Base-by-base conservation (phyloP, 805 yeast genomes). In the Schwanniomyces sp. region DNA sequence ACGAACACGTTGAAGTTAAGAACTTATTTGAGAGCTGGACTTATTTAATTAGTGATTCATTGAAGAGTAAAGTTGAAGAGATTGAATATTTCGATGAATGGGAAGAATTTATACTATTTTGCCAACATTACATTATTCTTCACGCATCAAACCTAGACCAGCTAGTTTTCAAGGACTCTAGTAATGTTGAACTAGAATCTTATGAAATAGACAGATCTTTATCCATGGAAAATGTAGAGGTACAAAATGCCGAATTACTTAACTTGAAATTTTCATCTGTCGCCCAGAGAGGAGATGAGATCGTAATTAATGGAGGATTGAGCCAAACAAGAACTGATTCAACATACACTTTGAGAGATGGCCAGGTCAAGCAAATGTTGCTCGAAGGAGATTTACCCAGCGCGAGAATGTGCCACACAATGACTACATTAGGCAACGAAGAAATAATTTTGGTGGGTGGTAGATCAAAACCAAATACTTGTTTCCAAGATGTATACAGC, bases 41-140 rank as follows among this genome's bases (percentile, higher is more conserved):
- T 2, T 53, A 66, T 7, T 61, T 75, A 17, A 66, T 84, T 1
- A 61, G 72, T 4, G 51, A 51, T 2, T 69, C 67, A 0, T 58
- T 67, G 5, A 80, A 78, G 54, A 39, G 46, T 0, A 61, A 64
- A 36, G 74, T 88, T 7, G 71, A 70, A 14, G 41, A 58, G 0
- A 72, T 86, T 17, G 95, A 88, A 59, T 79, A 80, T 3, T 88
- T 88, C 63, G 96, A 88, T 62, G 96, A 88, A 65, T 79, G 88
- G 81, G 96, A 88, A 65, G 96, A 88, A 63, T 87, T 88, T 52
- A 75, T 83, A 26, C 58, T 85, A 11, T 88, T 86, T 57, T 80
- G 88, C 48, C 92, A 86, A 56, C 94, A 88, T 61, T 88, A 88
- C 57, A 70, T 83, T 32, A 71, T 85, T 34, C 70, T 84, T 2